Evolutionary conservation across 2,329 filamentous ascomycete species (phyloP), one percentile per base, ranked within the genome.

Genomic region (Aspergillus tamarii): DNA sequence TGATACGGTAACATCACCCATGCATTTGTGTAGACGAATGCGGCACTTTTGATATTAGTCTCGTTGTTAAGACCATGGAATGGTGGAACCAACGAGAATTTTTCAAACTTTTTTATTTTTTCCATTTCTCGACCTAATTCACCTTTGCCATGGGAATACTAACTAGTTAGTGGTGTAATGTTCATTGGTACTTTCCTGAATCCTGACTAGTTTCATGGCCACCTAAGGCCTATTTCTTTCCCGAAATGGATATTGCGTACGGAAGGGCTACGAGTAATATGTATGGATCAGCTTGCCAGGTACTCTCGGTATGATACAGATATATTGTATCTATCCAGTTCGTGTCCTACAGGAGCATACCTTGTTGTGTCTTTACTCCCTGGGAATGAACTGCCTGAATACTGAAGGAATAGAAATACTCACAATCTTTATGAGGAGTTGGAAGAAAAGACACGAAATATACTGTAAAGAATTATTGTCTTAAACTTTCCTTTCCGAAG

Each of bases 1-100:
- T 54, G 52, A 54, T 54, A 54, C 52, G n/a, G 52, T 54, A 54
- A 36, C 52, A 55, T 39, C 32, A 39, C 32, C 11, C 9, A 21
- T 23, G 32, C n/a, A 39, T 55, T 55, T 23, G 52, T 12, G n/a
- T 36, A 3, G 32, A 55, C 32, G n/a, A 23, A 55, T 55, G 32
- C 32, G 32, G 32, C 39, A 48, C 45, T 12, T 55, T 8, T 8
- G 52, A 36, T 41, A 11, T 39, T 39, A 39, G 30, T 21, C 30
- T 39, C 11, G 32, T 36, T 30, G 36, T 36, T 36, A 36, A 32
- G 30, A 53, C 14, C 11, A 21, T 39, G 23, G 21, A 32, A 54
- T 54, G 11, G 19, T 55, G 11, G n/a, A 26, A 30, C 19, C 39
- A n/a, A 41, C 28, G 8, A 23, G 23, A 9, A 32, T 32, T 52